These are phyloP conservation scores for Cerrena zonata DNA, from an alignment of 1,284 basidiomycete species.

Conservation along the genomic window DNA sequence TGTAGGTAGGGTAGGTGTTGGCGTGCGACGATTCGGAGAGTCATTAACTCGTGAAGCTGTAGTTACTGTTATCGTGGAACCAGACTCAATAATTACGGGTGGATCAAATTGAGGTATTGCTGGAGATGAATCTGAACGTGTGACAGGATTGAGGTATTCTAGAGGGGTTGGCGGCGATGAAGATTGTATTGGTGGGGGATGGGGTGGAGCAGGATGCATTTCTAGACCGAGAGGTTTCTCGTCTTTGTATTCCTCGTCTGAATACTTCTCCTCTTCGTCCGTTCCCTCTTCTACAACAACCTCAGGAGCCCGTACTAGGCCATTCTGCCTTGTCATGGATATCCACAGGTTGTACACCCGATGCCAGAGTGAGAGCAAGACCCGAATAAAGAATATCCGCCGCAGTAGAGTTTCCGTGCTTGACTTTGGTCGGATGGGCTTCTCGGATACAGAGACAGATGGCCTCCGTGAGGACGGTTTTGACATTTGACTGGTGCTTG, in stretches of 20 bases:
- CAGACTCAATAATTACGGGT: constrained; percentile 19
- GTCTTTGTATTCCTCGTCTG: constrained; percentile 24
- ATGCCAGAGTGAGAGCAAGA: constrained; percentile 48
- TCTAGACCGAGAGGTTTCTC: constrained; percentile 17
- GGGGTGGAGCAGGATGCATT: constrained; percentile 7
- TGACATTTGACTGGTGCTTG: constrained; percentile 18
- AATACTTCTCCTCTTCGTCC: constrained; percentile 35
- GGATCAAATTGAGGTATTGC: constrained; percentile 18
- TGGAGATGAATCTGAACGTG: constrained; percentile 1
- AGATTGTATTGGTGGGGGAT: constrained; percentile 18
- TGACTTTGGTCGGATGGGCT: constrained; percentile 18
- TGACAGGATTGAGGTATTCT: background rate
- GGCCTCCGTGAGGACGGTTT: constrained; percentile 19
- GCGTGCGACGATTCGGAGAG: constrained; percentile 28
- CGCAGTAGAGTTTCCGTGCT: constrained; percentile 30
- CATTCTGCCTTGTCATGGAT: constrained; percentile 28
- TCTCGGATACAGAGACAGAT: constrained; percentile 18
- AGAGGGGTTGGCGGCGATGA: constrained; percentile 4
- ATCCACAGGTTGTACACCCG: constrained; percentile 44
- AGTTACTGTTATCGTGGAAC: constrained; percentile 17
- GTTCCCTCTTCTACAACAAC: constrained; percentile 23
- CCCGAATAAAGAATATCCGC: constrained; percentile 47
- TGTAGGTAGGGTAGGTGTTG: constrained; percentile 43
- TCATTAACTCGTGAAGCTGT: constrained; percentile 2
- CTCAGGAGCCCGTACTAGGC: constrained; percentile 13